Conservation (phyloP, 495 filamentous ascomycete genomes). For the Penicillium coprophilum region DNA sequence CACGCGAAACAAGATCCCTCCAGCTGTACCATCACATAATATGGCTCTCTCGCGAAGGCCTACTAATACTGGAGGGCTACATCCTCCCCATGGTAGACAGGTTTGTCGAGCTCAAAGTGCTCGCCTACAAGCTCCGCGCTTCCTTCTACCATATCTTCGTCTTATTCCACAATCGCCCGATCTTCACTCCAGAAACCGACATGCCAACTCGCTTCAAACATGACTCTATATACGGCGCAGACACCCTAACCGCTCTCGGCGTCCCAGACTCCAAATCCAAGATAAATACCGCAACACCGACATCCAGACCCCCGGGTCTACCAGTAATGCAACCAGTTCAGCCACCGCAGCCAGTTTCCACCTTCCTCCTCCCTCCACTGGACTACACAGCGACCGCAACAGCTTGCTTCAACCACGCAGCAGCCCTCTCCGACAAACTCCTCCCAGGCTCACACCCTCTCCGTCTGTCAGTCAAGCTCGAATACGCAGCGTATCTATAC, state of each 20-base stretch:
- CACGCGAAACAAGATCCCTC: conserved; percentile 74
- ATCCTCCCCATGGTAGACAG: conserved; percentile 74
- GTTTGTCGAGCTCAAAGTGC: conserved; percentile 75
- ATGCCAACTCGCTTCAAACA: conserved; percentile 30
- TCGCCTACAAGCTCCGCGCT: conserved; percentile 87
- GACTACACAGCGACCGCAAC: conserved; percentile 84
- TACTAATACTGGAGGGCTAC: conserved; percentile 81
- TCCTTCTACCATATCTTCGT: conserved; percentile 97
- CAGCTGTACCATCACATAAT: conserved; percentile 88
- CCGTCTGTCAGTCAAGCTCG: conserved; percentile 85
- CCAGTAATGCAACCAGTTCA: conserved; percentile 34
- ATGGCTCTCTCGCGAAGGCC: conserved; percentile 90
- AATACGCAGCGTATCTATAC: conserved; percentile 92
- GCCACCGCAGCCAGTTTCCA: conserved; percentile 48
- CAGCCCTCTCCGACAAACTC: conserved; percentile 66
- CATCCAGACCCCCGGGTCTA: conserved; percentile 41
- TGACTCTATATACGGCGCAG: conserved; percentile 32
- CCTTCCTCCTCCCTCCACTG: conserved; percentile 72
- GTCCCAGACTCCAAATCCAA: not conserved
- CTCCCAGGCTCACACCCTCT: conserved; percentile 88
- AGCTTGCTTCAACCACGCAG: conserved; percentile 75
- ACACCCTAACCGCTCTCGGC: conserved; percentile 16
- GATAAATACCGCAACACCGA: conserved; percentile 6
- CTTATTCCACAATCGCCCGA: conserved; percentile 82
- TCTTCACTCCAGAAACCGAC: conserved; percentile 47